Conservation (phyloP, 2,329 filamentous ascomycete genomes). For the Coniella lustricola region DNA sequence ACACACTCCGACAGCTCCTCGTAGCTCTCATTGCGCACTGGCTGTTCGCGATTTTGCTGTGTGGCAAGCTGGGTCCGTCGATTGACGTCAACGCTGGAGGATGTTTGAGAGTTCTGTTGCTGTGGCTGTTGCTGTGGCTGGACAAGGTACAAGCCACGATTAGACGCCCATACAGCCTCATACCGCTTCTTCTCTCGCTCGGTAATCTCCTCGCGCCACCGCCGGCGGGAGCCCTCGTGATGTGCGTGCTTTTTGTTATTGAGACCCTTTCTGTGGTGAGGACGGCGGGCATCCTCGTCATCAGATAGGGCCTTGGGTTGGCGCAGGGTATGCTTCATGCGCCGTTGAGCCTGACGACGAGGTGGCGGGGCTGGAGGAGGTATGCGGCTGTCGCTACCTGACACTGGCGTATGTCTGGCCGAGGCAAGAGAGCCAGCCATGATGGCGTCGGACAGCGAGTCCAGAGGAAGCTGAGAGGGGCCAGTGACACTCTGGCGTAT, state of each 20-base stretch:
- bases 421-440: conserved; percentile 68
- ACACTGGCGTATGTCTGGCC: conserved; percentile 38
- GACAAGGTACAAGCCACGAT: conserved; percentile 53
- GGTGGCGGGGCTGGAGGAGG: conserved; percentile 31
- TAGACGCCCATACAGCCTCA: conserved; percentile 79
- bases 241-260: conserved; percentile 63
- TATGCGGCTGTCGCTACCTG: conserved; percentile 23
- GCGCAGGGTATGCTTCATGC: conserved; percentile 60
- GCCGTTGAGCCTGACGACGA: conserved; percentile 34
- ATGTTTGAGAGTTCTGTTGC: conserved; percentile 1
- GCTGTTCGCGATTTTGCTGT: not conserved
- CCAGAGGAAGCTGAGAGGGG: conserved; percentile 38
- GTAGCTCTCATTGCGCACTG: conserved; percentile 8
- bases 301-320: conserved; percentile 43
- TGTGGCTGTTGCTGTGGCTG: conserved; percentile 12
- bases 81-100: no score
- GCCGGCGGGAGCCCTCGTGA: conserved; percentile 65
- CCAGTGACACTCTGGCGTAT: conserved; percentile 18
- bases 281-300: conserved; percentile 45
- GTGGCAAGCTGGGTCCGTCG: conserved; percentile 1
- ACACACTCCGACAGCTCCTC: conserved; percentile 44
- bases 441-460: conserved; percentile 66
- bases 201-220: conserved; percentile 71
- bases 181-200: conserved; percentile 70
- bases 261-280: conserved; percentile 41